Evolutionary conservation across 2,329 filamentous ascomycete genomes (phyloP), one percentile per base, ranked within the genome.

Genomic region (Trichoderma brevicompactum): DNA sequence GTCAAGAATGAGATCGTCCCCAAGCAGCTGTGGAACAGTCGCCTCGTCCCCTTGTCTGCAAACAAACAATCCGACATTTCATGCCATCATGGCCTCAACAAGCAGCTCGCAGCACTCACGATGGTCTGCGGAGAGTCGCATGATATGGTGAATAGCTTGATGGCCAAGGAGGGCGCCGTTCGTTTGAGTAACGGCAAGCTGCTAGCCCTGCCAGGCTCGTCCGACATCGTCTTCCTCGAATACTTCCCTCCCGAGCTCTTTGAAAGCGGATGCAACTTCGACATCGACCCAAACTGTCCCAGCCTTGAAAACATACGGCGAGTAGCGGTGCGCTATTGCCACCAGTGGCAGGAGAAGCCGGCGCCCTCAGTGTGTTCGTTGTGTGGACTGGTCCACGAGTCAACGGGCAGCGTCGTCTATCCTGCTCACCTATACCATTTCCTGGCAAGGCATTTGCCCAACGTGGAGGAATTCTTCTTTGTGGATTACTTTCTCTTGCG

Each of bases 381-480:
- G 2, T 81, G 80, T 43, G 76, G 77, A 8, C 72, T 72, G 7
- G 65, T 72, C 2, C 76, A 79, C 60, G 68, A 69, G 7, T 64
- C 67, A 3, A 60, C 69, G 9, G 71, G 72, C 19, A 70, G 67
- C 44, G 69, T 74, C 54, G 69, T 71, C 13, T 76, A 75, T 36
- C 80, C 80, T 0, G 70, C 72, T 5, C 80, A 82, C 60, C 71
- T 81, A 1, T 82, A 80, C 68, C 78, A 81, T 55, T 80, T 82
- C 38, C 72, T 81, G 7, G 75, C 78, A 2, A 72, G 79, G 9
- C 76, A 79, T 66, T 70, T 79, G 13, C 78, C 78, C 1, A 79
- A 78, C 13, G 72, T 82, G 6, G 76, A 81, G 64, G 72, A 76
- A 1, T 80, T 82, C 49, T 82, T 79, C 66, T 78, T 82, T 52